Conservation (phyloP, 805 yeast genomes). For the Cyberlindnera petersonii region DNA sequence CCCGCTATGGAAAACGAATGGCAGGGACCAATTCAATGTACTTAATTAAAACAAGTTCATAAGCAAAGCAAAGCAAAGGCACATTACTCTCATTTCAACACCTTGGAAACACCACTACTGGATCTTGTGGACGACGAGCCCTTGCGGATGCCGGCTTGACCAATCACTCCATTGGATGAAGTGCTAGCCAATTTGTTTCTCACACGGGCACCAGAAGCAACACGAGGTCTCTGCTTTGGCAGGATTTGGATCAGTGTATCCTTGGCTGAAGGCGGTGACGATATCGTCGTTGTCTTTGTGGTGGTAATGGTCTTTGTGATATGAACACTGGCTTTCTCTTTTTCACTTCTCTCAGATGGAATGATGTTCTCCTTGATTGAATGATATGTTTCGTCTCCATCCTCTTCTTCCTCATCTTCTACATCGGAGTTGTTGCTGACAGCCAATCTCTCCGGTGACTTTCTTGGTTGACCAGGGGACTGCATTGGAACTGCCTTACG, state of each 20-base stretch:
- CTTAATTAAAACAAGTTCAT: too few species aligned
- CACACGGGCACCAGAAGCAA: conserved; percentile 29
- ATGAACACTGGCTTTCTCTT: conserved; percentile 18
- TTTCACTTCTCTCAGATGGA: conserved; percentile 3
- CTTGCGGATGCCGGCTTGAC: conserved; percentile 28
- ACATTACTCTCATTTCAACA: conserved; percentile 12
- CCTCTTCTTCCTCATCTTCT: conserved; percentile 29
- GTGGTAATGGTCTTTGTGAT: conserved; percentile 29
- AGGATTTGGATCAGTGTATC: conserved; percentile 18
- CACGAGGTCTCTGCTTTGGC: conserved; percentile 27
- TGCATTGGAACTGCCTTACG: conserved; percentile 83
- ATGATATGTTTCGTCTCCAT: conserved; percentile 24
- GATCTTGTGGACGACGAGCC: conserved; percentile 24
- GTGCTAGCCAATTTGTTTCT: conserved; percentile 28
- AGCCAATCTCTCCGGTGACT: conserved; percentile 37
- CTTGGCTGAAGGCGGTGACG: conserved; percentile 29
- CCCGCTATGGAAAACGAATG: too few species aligned
- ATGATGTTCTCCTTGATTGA: conserved; percentile 22
- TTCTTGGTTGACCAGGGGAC: conserved; percentile 97
- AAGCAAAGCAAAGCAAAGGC: too few species aligned
- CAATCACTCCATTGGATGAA: conserved; percentile 16
- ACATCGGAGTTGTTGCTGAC: conserved; percentile 24
- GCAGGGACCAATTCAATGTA: too few species aligned
- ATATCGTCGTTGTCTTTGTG: conserved; percentile 28
- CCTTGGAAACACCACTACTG: conserved; percentile 22